These are phyloP conservation scores for Oleoguttula mirabilis DNA, from an alignment of 495 filamentous ascomycete genomes.

Conservation along the genomic window DNA sequence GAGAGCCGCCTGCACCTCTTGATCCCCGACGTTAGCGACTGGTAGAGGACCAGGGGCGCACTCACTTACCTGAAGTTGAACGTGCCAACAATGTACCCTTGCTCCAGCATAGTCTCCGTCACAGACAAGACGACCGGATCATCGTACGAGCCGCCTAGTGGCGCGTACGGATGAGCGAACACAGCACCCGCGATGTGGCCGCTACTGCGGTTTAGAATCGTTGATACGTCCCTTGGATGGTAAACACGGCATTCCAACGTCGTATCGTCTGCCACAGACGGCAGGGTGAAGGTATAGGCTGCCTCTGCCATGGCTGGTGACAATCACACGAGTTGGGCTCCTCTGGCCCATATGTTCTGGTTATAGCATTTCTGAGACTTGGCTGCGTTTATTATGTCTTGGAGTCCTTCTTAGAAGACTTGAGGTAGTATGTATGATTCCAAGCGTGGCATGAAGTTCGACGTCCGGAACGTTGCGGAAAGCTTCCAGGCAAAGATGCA, in stretches of 20 bases:
- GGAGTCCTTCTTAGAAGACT: too few relatives aligned
- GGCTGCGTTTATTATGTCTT: too few relatives aligned
- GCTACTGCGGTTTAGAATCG: not conserved
- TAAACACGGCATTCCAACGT: conserved; percentile 72
- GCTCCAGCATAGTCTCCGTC: conserved; percentile 47
- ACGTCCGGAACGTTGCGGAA: too few relatives aligned
- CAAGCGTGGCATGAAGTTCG: too few relatives aligned
- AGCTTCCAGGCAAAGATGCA: too few relatives aligned
- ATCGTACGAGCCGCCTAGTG: conserved; percentile 75
- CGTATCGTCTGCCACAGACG: conserved; percentile 67
- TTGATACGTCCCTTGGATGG: conserved; percentile 41
- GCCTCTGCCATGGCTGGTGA: too few relatives aligned
- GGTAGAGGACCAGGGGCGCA: not conserved
- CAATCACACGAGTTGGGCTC: too few relatives aligned
- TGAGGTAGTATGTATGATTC: too few relatives aligned
- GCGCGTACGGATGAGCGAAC: conserved; percentile 83
- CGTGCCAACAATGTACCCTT: conserved; percentile 66
- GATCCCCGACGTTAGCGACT: conserved; percentile 1
- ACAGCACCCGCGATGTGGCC: conserved; percentile 54
- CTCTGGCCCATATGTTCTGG: too few relatives aligned
- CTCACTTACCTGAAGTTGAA: conserved; percentile 92
- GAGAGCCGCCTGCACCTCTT: conserved; percentile 68
- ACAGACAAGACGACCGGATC: conserved; percentile 61
- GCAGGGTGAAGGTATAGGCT: conserved; percentile 61
- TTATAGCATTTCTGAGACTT: too few relatives aligned